Evolutionary conservation across 768 basidiomycete species (phyloP).

Genomic region (Tephrocybe sp.): DNA sequence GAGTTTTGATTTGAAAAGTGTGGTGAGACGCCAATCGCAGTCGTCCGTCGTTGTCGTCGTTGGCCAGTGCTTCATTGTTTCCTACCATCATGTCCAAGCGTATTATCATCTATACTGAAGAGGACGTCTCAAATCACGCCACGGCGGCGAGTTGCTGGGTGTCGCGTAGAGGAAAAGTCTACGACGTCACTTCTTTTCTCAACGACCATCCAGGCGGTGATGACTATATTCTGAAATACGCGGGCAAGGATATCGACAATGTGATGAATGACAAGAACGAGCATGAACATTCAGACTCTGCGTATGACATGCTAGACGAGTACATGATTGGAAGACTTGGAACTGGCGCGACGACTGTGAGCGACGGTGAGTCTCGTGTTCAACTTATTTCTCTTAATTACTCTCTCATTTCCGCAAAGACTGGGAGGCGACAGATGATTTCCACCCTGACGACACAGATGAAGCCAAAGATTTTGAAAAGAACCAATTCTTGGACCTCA

Average conservation of each 20-base stretch:
- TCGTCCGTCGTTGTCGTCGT: not conserved
- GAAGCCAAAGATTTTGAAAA: conserved; percentile 77
- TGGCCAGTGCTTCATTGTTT: conserved; percentile 3
- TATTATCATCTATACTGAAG: conserved; percentile 67
- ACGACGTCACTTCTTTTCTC: conserved; percentile 84
- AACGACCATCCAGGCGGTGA: conserved; percentile 94
- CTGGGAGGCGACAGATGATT: conserved; percentile 89
- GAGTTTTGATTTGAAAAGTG: too few relatives aligned
- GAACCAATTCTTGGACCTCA: conserved; percentile 89
- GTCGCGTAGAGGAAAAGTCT: conserved; percentile 76
- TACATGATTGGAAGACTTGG: conserved; percentile 85
- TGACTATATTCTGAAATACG: conserved; percentile 80
- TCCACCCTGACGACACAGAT: conserved; percentile 90
- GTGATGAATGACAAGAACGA: conserved; percentile 78
- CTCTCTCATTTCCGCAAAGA: conserved; percentile 40
- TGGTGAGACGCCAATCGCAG: too few relatives aligned
- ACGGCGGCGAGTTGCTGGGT: conserved; percentile 75
- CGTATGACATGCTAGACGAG: conserved; percentile 90
- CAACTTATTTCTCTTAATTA: not conserved
- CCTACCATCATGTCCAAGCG: conserved; percentile 57
- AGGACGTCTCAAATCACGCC: conserved; percentile 70
- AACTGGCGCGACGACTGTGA: conserved; percentile 66
- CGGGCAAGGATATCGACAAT: conserved; percentile 77
- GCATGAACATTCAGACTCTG: conserved; percentile 89
- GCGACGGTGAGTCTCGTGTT: conserved; percentile 57